Evolutionary conservation across 257 asterid genomes (phyloP).

Genomic region (Capsicum baccatum): DNA sequence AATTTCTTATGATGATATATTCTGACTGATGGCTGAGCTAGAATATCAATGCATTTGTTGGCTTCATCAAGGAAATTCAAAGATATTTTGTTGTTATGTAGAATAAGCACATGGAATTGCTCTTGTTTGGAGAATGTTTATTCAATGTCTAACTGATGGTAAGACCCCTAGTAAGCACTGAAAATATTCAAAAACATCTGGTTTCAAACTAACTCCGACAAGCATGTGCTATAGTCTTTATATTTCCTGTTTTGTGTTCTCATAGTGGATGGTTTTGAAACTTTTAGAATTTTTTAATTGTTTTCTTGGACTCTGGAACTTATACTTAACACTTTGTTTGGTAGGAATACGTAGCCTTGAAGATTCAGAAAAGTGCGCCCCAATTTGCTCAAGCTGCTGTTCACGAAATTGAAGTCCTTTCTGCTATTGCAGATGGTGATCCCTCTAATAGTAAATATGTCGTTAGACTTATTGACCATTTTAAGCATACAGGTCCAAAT

Average conservation of each 20-base stretch:
- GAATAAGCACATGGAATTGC: slow-evolving; percentile 24
- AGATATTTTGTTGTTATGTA: background rate
- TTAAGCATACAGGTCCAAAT: slow-evolving; percentile 93
- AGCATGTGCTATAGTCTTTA: background rate
- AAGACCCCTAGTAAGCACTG: background rate
- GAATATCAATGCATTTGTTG: slow-evolving; percentile 10
- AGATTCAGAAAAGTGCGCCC: slow-evolving; percentile 97
- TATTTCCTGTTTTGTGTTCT: background rate
- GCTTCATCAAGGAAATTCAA: background rate
- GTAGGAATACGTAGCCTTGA: slow-evolving; percentile 88
- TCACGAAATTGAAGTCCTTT: slow-evolving; percentile 87
- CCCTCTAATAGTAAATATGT: slow-evolving; percentile 66
- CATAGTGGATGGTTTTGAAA: slow-evolving; percentile 10
- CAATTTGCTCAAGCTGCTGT: slow-evolving; percentile 96
- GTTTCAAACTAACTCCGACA: background rate
- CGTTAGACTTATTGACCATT: slow-evolving; percentile 81
- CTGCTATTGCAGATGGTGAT: slow-evolving; percentile 83
- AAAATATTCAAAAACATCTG: slow-evolving; percentile 1
- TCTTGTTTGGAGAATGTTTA: slow-evolving; percentile 3
- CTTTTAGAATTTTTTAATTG: background rate
- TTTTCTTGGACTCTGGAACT: slow-evolving; percentile 1
- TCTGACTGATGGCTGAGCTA: slow-evolving; percentile 9
- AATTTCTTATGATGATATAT: background rate
- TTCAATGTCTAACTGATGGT: background rate
- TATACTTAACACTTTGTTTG: slow-evolving; percentile 26